Base-by-base conservation (phyloP, 371 early-diverging fungal genomes). In the Coemansia sp. region DNA sequence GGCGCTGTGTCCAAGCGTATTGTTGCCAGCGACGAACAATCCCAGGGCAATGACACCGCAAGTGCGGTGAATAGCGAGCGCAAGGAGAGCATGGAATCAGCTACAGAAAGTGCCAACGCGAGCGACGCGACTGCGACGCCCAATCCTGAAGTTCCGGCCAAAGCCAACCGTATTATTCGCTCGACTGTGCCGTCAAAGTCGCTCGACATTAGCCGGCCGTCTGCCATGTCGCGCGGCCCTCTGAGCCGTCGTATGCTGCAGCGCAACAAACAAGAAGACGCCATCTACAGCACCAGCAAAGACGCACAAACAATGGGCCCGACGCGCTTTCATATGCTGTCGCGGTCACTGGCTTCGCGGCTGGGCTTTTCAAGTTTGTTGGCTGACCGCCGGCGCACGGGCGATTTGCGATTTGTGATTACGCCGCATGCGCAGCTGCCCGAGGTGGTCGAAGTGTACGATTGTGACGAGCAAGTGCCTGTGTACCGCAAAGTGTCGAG, bases 401-500 rank as follows among this genome's bases (percentile, higher is more conserved):
- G 64, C 31, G 67, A 71, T 34, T 29, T 75, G 59, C 71, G 76
- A 18, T 75, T 71, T 58, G 56, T 71, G 24, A 58, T 75, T 50
- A 61, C 67, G 18, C 76, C 76, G n/a, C 76, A 75, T 53, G 57
- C 76, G 11, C 63, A 29, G 21, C 56, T 67, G 40, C 24, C 68
- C 2, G 76, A 75, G 34, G 54, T 75, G 16, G 34, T 71, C 39
- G 67, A 75, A 42, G 67, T 75, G 53, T 64, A 67, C 18, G 76
- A 75, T 34, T 71, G 71, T 45, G 76, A 71, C n/a, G 71, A 64
- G 10, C 50, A 26, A 50, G 62, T 29, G 16, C 65, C 71, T 4
- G 65, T 71, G 39, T 76, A 76, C 63, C 71, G 76, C 64, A 76
- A 76, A 56, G 55, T 76, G 47, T 76, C 76, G n/a, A 56, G 72